Evolutionary conservation across 2,329 filamentous ascomycete species (phyloP), one percentile per base, ranked within the genome.

Genomic region (Arthrobotrys sinensis): DNA sequence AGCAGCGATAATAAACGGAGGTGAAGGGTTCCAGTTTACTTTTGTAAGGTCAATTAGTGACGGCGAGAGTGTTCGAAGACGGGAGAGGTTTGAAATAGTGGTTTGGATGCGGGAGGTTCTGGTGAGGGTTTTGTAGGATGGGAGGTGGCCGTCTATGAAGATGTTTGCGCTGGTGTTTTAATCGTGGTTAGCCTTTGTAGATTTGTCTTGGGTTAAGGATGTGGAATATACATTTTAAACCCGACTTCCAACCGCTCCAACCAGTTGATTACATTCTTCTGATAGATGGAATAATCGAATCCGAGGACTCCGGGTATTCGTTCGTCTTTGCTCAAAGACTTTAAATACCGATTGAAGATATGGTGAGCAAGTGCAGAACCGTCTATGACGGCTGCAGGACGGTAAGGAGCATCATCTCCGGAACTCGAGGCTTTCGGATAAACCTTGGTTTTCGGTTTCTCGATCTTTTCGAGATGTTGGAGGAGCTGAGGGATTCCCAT

Each of bases 401-500:
- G 57, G 34, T 1, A 14, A 16, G 19, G 2, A 53, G 4, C 34
- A 7, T 14, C 55, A 48, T 46, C 36, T 3, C 16, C 19, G 63
- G 65, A 19, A 48, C 5, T 45, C 5, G 40, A 16, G 24, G 19
- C 3, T 14, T 52, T n/a, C 40, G 67, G 43, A 24, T 40, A 71
- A 8, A 64, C 57, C 8, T 36, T 36, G 10, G 32, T 67, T n/a
- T 53, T 53, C 3, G 73, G 73, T 28, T 60, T 60, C 11, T 65
- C 12, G 11, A 77, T 34, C 36, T 48, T 66, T n/a, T 66, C 66
- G 43, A 77, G 73, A 12, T 45, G 50, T 12, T 40, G 19, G 21
- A 77, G 60, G n/a, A 77, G 66, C 21, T 77, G 73, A 52, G 73
- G 66, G 73, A 77, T 71, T 32, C 73, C 73, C 73, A 77, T 77